These are phyloP conservation scores for Caryopteris hybrid DNA, from an alignment of 305 asterid genomes.

Conservation along the genomic window DNA sequence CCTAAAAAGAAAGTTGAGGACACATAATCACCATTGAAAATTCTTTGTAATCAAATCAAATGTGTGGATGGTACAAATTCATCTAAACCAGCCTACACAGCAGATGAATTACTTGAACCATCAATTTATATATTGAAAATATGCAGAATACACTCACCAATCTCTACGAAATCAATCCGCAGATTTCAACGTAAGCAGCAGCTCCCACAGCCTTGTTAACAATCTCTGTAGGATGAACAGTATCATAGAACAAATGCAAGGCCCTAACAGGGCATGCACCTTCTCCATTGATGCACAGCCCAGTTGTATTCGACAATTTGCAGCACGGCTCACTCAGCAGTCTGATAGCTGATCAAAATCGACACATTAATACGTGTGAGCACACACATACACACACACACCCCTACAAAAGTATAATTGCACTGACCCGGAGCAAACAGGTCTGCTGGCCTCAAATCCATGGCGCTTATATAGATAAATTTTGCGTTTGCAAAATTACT, in stretches of 20 bases:
- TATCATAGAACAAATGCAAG: slow-evolving; percentile 22
- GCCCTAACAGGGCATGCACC: slow-evolving; percentile 14
- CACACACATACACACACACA: no score
- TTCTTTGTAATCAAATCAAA: no score
- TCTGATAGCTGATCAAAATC: neutral
- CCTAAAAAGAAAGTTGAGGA: no score
- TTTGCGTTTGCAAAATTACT: slow-evolving; percentile 14
- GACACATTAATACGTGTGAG: no score
- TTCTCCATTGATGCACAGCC: slow-evolving; percentile 2
- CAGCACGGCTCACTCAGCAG: slow-evolving; percentile 16
- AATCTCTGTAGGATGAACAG: slow-evolving; percentile 28
- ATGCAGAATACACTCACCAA: neutral
- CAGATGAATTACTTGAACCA: no score
- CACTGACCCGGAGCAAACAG: neutral
- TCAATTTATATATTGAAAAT: no score
- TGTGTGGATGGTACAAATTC: no score
- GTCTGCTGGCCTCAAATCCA: neutral
- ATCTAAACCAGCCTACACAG: no score
- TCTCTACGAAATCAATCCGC: neutral
- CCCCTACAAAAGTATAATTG: no score
- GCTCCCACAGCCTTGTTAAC: slow-evolving; percentile 14
- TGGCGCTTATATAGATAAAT: slow-evolving; percentile 16
- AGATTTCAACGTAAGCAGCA: slow-evolving; percentile 13
- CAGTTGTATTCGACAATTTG: neutral
- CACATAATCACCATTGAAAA: no score